Evolutionary conservation across 139 green algal species (phyloP).

Genomic region (Volvox reticuliferus): DNA sequence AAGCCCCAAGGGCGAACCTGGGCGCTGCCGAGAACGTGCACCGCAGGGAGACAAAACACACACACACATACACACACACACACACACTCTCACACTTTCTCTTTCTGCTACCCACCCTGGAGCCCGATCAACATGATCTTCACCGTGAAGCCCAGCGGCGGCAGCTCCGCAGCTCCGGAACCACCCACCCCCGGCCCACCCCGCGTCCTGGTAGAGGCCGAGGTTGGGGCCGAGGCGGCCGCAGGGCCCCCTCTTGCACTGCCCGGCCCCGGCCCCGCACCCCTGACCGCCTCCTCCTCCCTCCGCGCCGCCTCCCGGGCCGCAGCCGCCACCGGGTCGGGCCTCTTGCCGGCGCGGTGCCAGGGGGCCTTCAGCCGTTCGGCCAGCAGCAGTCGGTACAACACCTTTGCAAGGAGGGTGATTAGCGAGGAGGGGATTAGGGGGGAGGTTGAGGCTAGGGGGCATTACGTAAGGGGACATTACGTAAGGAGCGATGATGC

Average conservation of each 20-base stretch:
- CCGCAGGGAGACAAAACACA: too few relatives aligned
- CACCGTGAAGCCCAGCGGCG: constrained; percentile 58
- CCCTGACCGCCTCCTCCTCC: constrained; percentile 31
- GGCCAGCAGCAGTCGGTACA: constrained; percentile 66
- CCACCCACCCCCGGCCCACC: too few relatives aligned
- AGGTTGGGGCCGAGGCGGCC: not conserved
- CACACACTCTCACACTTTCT: too few relatives aligned
- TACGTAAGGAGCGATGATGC: too few relatives aligned
- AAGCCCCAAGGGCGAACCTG: too few relatives aligned
- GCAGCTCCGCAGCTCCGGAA: not conserved
- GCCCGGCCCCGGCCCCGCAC: not conserved
- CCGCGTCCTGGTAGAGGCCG: not conserved
- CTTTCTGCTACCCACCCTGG: constrained; percentile 44
- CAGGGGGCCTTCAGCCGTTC: constrained; percentile 72
- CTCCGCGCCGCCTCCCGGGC: constrained; percentile 52
- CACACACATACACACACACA: too few relatives aligned
- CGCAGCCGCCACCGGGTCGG: constrained; percentile 58
- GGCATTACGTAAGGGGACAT: too few relatives aligned
- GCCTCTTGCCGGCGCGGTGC: constrained; percentile 50
- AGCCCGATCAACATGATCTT: constrained; percentile 72
- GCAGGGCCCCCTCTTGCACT: not conserved
- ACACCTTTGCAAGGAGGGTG: constrained; percentile 39
- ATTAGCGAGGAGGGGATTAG: not conserved
- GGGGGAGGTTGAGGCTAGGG: not conserved
- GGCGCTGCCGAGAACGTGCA: too few relatives aligned